Evolutionary conservation across 2,329 filamentous ascomycete genomes (phyloP), one percentile per base, ranked within the genome.

Genomic region (Claviceps pazoutovae): DNA sequence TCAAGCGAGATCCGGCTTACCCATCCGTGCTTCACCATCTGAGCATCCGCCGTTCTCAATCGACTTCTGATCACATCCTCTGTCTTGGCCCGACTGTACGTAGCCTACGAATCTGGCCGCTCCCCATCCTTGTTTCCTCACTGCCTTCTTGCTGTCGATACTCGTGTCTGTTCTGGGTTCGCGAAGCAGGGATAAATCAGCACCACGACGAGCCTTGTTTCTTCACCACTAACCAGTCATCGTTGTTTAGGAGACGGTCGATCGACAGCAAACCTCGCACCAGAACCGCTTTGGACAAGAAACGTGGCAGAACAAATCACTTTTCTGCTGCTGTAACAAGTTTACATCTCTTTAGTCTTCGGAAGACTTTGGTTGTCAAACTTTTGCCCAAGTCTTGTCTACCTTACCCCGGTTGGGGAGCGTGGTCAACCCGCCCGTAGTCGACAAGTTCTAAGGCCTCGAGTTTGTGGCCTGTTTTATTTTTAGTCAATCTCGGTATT

Each of bases 351-450:
- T 26, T 21, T 34, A 7, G 48, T 52, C 46, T 36, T 52, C 48
- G 30, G 26, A 50, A 48, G 51, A 26, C 43, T 50, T 37, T 30
- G 13, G 11, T 38, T 4, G 37, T n/a, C 46, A 45, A 42, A 16
- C 44, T 49, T 11, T 49, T 54, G 50, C 39, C 21, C 36, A 48
- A 47, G 36, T 38, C 30, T 16, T 44, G 45, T 30, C 44, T 47
- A 44, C 38, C 42, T 54, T 17, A 53, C 58, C 58, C 54, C 56
- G 45, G 34, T 46, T 49, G 57, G 51, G 57, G 56, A 60, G 51
- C 53, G 54, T 53, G 44, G 30, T 38, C 54, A 53, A 46, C 45
- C 49, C 41, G 50, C 49, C 48, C 53, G 49, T 51, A 52, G 26
- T n/a, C 21, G 39, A 23, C 47, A 39, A 42, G 23, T 51, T 50